phyloP scores from a whole-genome alignment of 345 rosid species.

The Sisymbrium altissimum region DNA sequence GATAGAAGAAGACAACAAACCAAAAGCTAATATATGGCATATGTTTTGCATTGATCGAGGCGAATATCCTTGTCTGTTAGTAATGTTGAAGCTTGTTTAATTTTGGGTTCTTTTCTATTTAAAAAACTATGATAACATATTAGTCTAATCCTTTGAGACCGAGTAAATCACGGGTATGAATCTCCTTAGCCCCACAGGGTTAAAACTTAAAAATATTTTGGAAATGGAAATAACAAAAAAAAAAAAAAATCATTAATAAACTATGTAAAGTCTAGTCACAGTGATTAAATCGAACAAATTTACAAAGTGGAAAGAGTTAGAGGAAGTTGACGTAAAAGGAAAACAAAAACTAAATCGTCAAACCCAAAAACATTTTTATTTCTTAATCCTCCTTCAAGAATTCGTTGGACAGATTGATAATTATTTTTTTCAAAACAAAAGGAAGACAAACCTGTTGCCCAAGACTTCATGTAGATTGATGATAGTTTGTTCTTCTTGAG shows the following conservation, averaged over 20 bases:
- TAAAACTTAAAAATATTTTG: neutral
- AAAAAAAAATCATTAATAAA: too few species aligned
- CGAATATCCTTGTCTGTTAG: conserved; percentile 10
- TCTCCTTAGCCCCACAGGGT: neutral
- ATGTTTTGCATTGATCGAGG: conserved; percentile 28
- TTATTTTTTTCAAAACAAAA: neutral
- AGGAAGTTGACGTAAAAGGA: neutral
- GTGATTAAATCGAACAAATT: neutral
- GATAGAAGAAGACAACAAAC: conserved; percentile 18
- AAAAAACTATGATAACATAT: neutral
- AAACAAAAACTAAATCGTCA: neutral
- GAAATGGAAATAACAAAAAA: neutral
- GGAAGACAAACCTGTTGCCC: conserved; percentile 53
- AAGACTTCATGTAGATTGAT: conserved; percentile 52
- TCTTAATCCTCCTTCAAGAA: neutral
- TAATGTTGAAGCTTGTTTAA: neutral
- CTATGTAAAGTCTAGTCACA: neutral
- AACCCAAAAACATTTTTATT: neutral
- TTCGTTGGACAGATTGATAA: neutral
- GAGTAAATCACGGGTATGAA: conserved; percentile 23
- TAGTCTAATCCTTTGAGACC: neutral
- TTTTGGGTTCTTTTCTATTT: neutral
- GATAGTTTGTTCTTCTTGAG: conserved; percentile 70
- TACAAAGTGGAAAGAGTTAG: neutral
- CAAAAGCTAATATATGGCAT: conserved; percentile 20